phyloP scores from a whole-genome alignment of 1,284 basidiomycete species.

The Bondarzewia mesenterica region DNA sequence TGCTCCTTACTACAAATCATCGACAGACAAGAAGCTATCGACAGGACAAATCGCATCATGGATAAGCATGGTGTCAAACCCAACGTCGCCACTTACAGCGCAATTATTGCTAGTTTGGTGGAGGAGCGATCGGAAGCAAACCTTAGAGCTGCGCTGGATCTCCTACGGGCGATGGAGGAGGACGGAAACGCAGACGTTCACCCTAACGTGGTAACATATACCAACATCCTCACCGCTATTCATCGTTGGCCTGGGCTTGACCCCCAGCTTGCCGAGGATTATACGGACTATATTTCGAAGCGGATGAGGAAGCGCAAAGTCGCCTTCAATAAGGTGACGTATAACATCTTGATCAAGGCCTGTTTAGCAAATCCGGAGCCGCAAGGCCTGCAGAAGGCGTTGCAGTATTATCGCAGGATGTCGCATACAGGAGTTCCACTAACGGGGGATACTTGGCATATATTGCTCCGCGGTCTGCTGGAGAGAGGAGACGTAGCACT shows the following conservation, averaged over 20 bases:
- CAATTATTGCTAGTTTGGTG: conserved; percentile 69
- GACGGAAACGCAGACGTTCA: conserved; percentile 34
- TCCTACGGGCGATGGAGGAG: conserved; percentile 67
- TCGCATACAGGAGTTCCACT: conserved; percentile 36
- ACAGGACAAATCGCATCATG: conserved; percentile 63
- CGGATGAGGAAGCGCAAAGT: conserved; percentile 53
- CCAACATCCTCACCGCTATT: conserved; percentile 54
- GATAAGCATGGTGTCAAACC: conserved; percentile 61
- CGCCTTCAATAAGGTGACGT: conserved; percentile 52
- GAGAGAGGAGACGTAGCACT: conserved; percentile 45
- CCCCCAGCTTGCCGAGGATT: conserved; percentile 31
- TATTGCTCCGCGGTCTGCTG: conserved; percentile 58
- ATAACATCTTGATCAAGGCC: conserved; percentile 66
- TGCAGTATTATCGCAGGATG: conserved; percentile 66
- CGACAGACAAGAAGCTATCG: conserved; percentile 57
- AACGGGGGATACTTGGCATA: conserved; percentile 64
- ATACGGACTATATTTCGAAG: conserved; percentile 40
- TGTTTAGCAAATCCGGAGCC: conserved; percentile 42
- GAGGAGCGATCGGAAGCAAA: conserved; percentile 41
- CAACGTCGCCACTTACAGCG: conserved; percentile 64
- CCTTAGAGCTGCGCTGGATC: conserved; percentile 53
- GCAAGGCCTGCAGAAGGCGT: conserved; percentile 43
- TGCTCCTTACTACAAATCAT: conserved; percentile 57
- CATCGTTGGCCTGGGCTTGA: conserved; percentile 44
- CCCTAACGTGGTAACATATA: conserved; percentile 73